Conservation (phyloP, 257 asterid genomes). For the Primulina eburnea region DNA sequence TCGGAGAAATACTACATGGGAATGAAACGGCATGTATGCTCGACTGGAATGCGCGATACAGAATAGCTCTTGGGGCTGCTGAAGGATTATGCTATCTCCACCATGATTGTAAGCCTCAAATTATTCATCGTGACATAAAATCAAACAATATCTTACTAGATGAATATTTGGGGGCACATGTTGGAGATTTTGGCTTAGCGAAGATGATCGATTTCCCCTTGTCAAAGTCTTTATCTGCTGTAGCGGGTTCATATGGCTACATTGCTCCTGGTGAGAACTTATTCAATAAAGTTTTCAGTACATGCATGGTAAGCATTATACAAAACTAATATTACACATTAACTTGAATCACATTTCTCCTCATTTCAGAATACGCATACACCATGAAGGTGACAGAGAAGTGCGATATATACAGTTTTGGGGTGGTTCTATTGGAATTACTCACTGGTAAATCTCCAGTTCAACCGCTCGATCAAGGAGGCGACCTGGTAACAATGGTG, state of each 20-base stretch:
- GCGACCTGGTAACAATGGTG: conserved; percentile 73
- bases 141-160: conserved; percentile 83
- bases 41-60: conserved; percentile 68
- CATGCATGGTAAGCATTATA: background rate
- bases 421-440: conserved; percentile 74
- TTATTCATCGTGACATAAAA: conserved; percentile 80
- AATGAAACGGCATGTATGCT: conserved; percentile 38
- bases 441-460: conserved; percentile 81
- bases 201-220: conserved; percentile 68
- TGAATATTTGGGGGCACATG: conserved; percentile 71
- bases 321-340: background rate
- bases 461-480: conserved; percentile 81
- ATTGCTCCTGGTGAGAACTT: conserved; percentile 79
- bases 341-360: background rate
- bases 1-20: conserved; percentile 67
- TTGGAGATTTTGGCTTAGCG: conserved; percentile 90
- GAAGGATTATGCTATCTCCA: conserved; percentile 83
- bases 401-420: conserved; percentile 81
- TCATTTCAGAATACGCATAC: conserved; percentile 77
- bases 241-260: conserved; percentile 94
- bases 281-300: background rate
- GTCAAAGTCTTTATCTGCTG: conserved; percentile 89
- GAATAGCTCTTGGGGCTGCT: conserved; percentile 82
- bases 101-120: conserved; percentile 77
- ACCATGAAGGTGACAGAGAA: conserved; percentile 93